Conservation (phyloP, 805 yeast genomes). For the Nakazawaea wyomingensis region DNA sequence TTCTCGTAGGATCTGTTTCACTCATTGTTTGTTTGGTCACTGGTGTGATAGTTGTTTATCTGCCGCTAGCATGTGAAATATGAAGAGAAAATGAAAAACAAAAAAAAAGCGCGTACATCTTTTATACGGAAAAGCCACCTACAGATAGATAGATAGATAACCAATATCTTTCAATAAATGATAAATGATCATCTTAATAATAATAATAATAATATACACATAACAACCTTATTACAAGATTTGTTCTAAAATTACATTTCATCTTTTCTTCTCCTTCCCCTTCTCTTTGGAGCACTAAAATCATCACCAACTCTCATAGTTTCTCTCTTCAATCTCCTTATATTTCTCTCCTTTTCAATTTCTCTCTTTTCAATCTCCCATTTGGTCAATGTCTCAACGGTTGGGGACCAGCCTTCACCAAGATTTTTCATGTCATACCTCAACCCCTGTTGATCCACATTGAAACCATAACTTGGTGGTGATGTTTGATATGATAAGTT, state of each 20-base stretch:
- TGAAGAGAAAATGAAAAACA: no score
- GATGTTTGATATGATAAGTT: conserved; percentile 27
- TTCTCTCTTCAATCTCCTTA: conserved; percentile 90
- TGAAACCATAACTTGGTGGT: conserved; percentile 13
- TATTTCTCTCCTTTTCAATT: conserved; percentile 87
- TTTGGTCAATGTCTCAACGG: conserved; percentile 77
- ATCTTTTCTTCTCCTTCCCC: conserved; percentile 25
- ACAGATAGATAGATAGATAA: no score
- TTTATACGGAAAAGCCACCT: no score
- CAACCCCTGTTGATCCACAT: conserved; percentile 35
- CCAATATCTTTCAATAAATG: background rate
- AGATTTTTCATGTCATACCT: conserved; percentile 71
- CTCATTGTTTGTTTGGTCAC: background rate
- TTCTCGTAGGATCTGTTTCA: conserved; percentile 10
- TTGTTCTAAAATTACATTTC: conserved; percentile 20
- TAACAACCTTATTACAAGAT: no score
- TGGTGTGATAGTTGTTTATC: no score
- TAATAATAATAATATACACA: background rate
- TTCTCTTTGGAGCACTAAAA: conserved; percentile 25
- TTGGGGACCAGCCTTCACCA: conserved; percentile 85
- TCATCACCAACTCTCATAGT: conserved; percentile 65
- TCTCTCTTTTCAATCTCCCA: conserved; percentile 95
- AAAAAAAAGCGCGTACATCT: background rate
- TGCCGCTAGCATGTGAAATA: no score
- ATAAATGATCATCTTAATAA: background rate